Base-by-base conservation (phyloP, 2,329 filamentous ascomycete species). In the Beauveria varroae region DNA sequence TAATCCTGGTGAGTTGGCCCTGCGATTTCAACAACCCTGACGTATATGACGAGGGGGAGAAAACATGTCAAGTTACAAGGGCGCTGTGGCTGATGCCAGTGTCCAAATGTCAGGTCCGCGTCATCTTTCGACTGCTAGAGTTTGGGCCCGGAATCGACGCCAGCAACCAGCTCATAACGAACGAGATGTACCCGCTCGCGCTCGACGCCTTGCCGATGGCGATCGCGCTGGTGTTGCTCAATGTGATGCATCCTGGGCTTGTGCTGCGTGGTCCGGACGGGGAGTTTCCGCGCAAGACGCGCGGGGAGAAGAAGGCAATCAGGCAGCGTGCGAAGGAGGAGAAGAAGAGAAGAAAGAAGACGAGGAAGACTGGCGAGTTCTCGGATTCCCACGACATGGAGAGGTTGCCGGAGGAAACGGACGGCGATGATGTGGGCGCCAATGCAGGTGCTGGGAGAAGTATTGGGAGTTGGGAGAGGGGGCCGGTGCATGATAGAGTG, bases 51-150 rank as follows among this genome's bases (percentile, higher is more conserved):
- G 12, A 37, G 12, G 5, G 5, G 14, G 12, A 16, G 34, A 37
- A 16, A 37, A 4, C 12, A 37, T 14, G 2, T 14, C 0, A 14
- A 3, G 5, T 37, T 14, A 37, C 34, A 37, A 37, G 5, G 2
- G 34, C 14, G 34, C 34, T 5, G 12, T 18, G 12, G 22, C 44
- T 47, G 20, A 47, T 18, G 61, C 41, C 61, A 65, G 57, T 65
- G 22, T 61, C 56, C 34, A 26, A 16, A 46, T 22, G 18, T 55
- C 51, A 82, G 76, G 69, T 79, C 30, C 81, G 85, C 40, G 86
- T 87, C 68, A 78, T 85, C 64, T 88, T 81, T 71, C 82, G 84
- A 34, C 74, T 88, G 2, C 70, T 76, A 57, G 83, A 88, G 68
- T 87, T 81, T 66, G 74, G 76, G 0, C 72, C 74, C 4, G 81